phyloP scores from a whole-genome alignment of 148 eudicot species.

The Dysphania ambrosioides region DNA sequence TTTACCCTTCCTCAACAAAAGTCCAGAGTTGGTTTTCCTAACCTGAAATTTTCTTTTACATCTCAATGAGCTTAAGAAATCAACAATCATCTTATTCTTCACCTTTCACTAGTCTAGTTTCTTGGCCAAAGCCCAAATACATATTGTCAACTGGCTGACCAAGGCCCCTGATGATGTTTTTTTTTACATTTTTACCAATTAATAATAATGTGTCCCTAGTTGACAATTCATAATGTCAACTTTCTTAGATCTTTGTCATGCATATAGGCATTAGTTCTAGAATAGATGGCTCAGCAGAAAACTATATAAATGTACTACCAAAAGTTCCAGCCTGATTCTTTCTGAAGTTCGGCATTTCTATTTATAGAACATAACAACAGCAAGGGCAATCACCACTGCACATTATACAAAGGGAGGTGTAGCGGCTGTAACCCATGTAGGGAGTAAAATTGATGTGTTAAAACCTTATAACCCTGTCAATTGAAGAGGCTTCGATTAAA shows the following conservation, averaged over 20 bases:
- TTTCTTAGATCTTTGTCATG: not conserved
- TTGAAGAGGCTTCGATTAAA: not conserved
- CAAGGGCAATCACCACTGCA: not conserved
- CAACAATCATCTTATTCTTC: not conserved
- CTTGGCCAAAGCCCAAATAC: not conserved
- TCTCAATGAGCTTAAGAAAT: not conserved
- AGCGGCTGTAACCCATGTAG: not conserved
- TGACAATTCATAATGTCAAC: not conserved
- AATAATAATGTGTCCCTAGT: not conserved
- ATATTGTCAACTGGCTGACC: not conserved
- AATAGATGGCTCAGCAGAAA: not conserved
- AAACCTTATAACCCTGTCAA: not conserved
- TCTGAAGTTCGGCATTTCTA: not conserved
- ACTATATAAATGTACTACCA: not conserved
- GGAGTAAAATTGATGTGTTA: not conserved
- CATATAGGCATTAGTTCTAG: not conserved
- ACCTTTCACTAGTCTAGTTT: not conserved
- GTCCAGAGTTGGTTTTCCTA: not conserved
- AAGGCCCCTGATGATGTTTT: too few relatives aligned
- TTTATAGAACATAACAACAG: not conserved
- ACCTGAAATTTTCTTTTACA: not conserved
- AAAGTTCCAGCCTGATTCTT: not conserved
- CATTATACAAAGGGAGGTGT: not conserved
- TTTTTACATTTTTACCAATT: too few relatives aligned
- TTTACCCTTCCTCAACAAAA: not conserved